phyloP scores from a whole-genome alignment of 495 filamentous ascomycete genomes.

The Penicillium cinerascens region DNA sequence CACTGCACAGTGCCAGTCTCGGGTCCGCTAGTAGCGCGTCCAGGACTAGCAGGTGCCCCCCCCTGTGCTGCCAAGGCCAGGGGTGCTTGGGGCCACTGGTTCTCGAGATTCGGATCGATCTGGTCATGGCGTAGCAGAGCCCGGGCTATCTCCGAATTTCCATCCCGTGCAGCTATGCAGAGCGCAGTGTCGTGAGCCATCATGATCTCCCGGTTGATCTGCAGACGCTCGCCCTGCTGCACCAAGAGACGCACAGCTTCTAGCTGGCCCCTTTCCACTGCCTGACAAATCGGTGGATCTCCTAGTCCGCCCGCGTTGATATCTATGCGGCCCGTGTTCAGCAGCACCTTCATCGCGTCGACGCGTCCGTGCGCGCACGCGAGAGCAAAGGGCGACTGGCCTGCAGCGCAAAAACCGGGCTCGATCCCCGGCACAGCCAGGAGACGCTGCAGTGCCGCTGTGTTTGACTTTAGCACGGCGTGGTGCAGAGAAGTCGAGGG shows the following conservation, averaged over 20 bases:
- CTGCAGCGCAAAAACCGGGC: conserved; percentile 3
- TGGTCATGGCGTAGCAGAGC: conserved; percentile 2
- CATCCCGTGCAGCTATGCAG: conserved; percentile 7
- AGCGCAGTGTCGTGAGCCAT: conserved; percentile 7
- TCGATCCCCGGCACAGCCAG: conserved; percentile 6
- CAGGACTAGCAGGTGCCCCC: not conserved
- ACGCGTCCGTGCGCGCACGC: not conserved
- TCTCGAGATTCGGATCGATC: conserved; percentile 9
- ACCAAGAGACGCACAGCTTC: conserved; percentile 5
- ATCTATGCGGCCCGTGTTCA: conserved; percentile 6
- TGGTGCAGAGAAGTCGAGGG: not conserved
- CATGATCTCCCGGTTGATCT: conserved; percentile 10
- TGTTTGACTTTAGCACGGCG: not conserved
- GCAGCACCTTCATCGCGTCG: not conserved
- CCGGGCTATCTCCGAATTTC: conserved; percentile 8
- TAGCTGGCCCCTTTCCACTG: not conserved
- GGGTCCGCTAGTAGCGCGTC: not conserved
- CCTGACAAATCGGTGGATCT: conserved; percentile 6
- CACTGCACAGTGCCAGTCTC: too few species aligned
- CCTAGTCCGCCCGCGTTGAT: conserved; percentile 4
- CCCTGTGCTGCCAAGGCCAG: conserved; percentile 4
- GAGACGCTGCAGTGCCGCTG: conserved; percentile 3
- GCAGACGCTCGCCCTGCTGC: not conserved
- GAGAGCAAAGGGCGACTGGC: conserved; percentile 8
- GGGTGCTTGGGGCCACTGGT: conserved; percentile 1